phyloP scores from a whole-genome alignment of 2,329 filamentous ascomycete genomes.

The Lachnellula subtilissima region DNA sequence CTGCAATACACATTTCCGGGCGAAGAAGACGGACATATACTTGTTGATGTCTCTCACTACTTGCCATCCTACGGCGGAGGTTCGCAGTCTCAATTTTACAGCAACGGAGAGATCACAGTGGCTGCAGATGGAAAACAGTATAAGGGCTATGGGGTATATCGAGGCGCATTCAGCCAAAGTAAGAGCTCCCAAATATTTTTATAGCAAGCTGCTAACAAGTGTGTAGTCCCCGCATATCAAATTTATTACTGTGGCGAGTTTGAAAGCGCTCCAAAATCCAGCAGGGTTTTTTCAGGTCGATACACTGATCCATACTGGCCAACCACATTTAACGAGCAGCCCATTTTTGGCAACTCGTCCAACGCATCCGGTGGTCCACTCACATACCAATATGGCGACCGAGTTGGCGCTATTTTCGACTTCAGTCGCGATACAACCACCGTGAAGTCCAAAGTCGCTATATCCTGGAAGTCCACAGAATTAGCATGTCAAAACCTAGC shows the following conservation, averaged over 20 bases:
- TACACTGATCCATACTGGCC: conserved; percentile 29
- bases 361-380: conserved; percentile 24
- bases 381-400: conserved; percentile 31
- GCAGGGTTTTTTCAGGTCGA: conserved; percentile 42
- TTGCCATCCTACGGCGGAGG: conserved; percentile 39
- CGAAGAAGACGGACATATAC: conserved; percentile 33
- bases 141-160: conserved; percentile 34
- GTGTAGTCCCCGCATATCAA: neutral
- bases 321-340: conserved; percentile 1
- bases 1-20: conserved; percentile 47
- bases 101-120: conserved; percentile 40
- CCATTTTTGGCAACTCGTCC: conserved; percentile 1
- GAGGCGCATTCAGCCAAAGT: neutral
- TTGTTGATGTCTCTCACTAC: conserved; percentile 46
- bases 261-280: conserved; percentile 36
- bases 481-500: conserved; percentile 31
- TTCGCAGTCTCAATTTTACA: conserved; percentile 40
- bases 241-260: conserved; percentile 59
- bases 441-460: conserved; percentile 37
- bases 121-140: conserved; percentile 35
- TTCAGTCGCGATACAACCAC: conserved; percentile 33
- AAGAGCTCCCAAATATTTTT: neutral
- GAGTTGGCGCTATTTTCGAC: conserved; percentile 46
- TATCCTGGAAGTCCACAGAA: conserved; percentile 8
- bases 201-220: neutral